A percentile compares a stretch with the other conserved stretches of the same genome.
Conservation (phyloP, 176 grass and related monocot species). For the Puccinellia tenuiflora region DNA sequence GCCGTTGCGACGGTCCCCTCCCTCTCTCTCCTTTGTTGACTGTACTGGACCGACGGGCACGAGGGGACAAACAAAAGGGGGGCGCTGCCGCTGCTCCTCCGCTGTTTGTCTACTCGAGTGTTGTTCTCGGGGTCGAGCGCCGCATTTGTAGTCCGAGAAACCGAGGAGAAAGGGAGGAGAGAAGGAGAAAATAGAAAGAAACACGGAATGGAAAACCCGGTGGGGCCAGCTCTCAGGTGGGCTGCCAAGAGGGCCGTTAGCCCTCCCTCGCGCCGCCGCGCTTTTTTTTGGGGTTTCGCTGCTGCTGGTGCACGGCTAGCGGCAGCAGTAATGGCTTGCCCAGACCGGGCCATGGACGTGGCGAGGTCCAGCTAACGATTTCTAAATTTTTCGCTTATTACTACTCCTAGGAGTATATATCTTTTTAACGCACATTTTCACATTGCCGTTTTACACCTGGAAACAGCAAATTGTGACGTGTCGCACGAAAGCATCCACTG, state of each 20-base stretch:
- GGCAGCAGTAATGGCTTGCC: background rate
- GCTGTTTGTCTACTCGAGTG: background rate
- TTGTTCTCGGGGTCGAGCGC: background rate
- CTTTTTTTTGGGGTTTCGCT: background rate
- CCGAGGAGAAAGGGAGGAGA: background rate
- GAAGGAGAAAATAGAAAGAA: background rate
- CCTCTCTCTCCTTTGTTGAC: background rate
- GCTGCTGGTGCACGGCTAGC: background rate
- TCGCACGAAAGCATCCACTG: background rate
- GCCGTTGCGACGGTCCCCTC: conserved; percentile 23
- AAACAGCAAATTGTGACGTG: background rate
- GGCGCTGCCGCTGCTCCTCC: background rate
- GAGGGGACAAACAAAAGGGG: background rate
- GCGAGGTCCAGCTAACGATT: background rate
- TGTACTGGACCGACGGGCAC: background rate
- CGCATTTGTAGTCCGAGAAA: conserved; percentile 41
- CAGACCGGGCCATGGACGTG: background rate
- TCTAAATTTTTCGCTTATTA: too few species aligned
- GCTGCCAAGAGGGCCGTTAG: background rate
- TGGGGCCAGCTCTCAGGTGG: background rate
- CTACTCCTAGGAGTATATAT: too few species aligned
- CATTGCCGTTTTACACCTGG: background rate
- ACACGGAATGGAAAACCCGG: background rate
- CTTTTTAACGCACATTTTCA: background rate
- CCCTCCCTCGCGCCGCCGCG: background rate